phyloP scores from a whole-genome alignment of 169 alveolate genomes.

The Miamiensis avidus region DNA sequence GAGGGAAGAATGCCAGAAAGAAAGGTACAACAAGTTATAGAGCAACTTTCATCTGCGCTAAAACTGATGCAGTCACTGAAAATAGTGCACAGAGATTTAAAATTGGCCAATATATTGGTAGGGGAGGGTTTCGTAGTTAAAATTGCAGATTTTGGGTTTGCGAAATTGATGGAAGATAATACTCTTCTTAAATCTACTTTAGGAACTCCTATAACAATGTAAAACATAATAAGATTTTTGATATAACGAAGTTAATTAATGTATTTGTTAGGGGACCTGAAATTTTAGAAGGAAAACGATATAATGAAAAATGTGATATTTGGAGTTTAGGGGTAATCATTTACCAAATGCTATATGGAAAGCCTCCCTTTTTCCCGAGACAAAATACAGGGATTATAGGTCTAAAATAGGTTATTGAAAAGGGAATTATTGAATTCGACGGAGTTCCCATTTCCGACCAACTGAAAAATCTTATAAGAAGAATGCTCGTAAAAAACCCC shows the following conservation, averaged over 20 bases:
- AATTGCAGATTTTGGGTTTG: conserved; percentile 52
- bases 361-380: conserved; percentile 35
- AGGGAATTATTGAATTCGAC: conserved; percentile 10
- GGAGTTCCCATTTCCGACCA: background rate
- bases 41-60: conserved; percentile 32
- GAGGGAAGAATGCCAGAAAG: conserved; percentile 24
- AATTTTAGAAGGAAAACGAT: conserved; percentile 32
- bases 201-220: conserved; percentile 50
- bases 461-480: conserved; percentile 21
- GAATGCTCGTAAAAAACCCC: conserved; percentile 35
- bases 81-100: conserved; percentile 51
- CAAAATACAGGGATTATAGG: conserved; percentile 34
- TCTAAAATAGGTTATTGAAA: conserved; percentile 16
- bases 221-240: background rate
- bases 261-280: conserved; percentile 37
- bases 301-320: conserved; percentile 51
- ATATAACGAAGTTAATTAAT: background rate
- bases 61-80: conserved; percentile 17
- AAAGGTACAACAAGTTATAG: conserved; percentile 23
- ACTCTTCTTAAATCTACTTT: conserved; percentile 31
- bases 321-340: conserved; percentile 53
- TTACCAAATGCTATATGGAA: conserved; percentile 41
- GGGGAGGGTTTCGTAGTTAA: conserved; percentile 31
- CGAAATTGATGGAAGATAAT: conserved; percentile 42
- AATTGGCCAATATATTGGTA: conserved; percentile 51